A percentile compares a stretch with the other conserved stretches of the same genome.
These are phyloP conservation scores for Amanita pseudoporphyria DNA, from an alignment of 768 basidiomycete species.

Conservation along the genomic window DNA sequence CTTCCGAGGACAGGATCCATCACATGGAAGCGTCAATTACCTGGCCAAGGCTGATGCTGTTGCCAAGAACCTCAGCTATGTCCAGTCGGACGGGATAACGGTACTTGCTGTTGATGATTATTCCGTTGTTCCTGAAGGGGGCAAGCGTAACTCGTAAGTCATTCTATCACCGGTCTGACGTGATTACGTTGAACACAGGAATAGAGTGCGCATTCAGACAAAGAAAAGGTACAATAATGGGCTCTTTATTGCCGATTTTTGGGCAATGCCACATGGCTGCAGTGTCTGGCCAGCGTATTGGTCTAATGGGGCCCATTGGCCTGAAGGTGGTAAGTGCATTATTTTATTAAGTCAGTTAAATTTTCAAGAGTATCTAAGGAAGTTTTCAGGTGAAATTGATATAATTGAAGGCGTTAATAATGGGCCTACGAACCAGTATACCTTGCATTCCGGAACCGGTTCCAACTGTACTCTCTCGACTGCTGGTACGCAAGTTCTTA, in stretches of 20 bases:
- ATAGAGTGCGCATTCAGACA: slow-evolving; percentile 61
- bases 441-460: slow-evolving; percentile 48
- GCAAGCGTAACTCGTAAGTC: slow-evolving; percentile 45
- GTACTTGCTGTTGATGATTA: slow-evolving; percentile 56
- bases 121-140: slow-evolving; percentile 36
- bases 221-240: slow-evolving; percentile 56
- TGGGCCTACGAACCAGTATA: slow-evolving; percentile 48
- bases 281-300: slow-evolving; percentile 52
- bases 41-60: slow-evolving; percentile 36
- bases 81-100: slow-evolving; percentile 46
- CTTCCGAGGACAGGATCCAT: slow-evolving; percentile 56
- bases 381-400: slow-evolving; percentile 49
- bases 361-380: slow-evolving; percentile 2
- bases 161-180: background rate
- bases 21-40: slow-evolving; percentile 60
- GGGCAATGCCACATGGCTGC: slow-evolving; percentile 63
- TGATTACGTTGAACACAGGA: slow-evolving; percentile 7
- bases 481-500: slow-evolving; percentile 15
- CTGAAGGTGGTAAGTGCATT: slow-evolving; percentile 29
- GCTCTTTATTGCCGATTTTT: slow-evolving; percentile 68
- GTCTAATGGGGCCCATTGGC: slow-evolving; percentile 46
- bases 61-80: slow-evolving; percentile 46
- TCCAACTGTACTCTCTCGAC: slow-evolving; percentile 28
- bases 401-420: slow-evolving; percentile 66
- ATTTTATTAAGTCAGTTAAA: background rate